phyloP scores from a whole-genome alignment of 169 alveolate genomes.

The Babesia ovata region DNA sequence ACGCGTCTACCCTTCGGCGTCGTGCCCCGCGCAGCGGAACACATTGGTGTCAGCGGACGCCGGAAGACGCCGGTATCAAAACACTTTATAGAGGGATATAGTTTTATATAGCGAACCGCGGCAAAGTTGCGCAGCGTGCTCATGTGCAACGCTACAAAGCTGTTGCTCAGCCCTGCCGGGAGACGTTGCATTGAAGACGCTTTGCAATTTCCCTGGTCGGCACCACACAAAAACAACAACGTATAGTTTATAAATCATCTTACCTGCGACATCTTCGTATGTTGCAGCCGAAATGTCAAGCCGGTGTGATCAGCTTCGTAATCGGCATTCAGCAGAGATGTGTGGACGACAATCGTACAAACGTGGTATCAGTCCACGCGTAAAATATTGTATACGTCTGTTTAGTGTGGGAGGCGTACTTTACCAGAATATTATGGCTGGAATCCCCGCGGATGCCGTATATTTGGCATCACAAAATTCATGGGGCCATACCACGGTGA shows the following conservation, averaged over 20 bases:
- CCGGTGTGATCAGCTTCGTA: not conserved
- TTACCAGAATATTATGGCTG: not conserved
- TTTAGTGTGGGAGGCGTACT: not conserved
- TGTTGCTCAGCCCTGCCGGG: not conserved
- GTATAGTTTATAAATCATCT: not conserved
- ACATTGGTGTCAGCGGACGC: too few species aligned
- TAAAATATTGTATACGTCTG: not conserved
- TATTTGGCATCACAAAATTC: constrained; percentile 14
- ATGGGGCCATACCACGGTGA: not conserved
- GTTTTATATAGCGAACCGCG: not conserved
- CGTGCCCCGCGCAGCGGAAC: too few species aligned
- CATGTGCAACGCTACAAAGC: not conserved
- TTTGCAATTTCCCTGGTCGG: not conserved
- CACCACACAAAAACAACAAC: not conserved
- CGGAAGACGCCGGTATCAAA: not conserved
- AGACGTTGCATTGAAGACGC: not conserved
- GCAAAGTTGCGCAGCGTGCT: not conserved
- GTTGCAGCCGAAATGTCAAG: not conserved
- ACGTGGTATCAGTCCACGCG: not conserved
- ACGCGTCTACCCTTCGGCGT: too few species aligned
- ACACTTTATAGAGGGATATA: not conserved
- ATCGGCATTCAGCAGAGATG: not conserved
- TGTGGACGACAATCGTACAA: not conserved
- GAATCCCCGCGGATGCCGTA: not conserved
- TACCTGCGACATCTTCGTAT: constrained; percentile 13